Evolutionary conservation across 306 rosid species (phyloP).

Genomic region (Crataegus laevigata): DNA sequence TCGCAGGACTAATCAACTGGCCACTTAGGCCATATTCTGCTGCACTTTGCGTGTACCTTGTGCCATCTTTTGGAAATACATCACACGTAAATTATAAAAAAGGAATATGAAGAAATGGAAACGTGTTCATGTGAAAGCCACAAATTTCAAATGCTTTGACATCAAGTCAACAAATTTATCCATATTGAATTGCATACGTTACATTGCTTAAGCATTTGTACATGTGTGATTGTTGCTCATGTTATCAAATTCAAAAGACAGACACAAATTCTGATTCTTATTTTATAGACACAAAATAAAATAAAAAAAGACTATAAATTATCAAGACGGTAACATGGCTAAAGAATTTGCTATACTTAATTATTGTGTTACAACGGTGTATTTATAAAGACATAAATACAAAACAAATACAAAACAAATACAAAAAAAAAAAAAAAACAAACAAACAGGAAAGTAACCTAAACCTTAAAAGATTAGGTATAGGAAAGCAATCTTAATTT

Average conservation of each 20-base stretch:
- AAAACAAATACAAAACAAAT: no score
- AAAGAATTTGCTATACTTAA: not conserved
- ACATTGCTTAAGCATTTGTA: not conserved
- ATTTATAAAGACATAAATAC: no score
- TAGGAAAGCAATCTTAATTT: not conserved
- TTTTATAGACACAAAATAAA: not conserved
- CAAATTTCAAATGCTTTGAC: not conserved
- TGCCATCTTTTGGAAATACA: conserved; percentile 9
- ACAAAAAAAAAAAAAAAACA: no score
- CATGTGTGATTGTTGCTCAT: not conserved
- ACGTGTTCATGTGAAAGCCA: not conserved
- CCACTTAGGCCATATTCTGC: conserved; percentile 4
- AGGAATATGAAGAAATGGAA: not conserved
- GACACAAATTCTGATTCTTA: no score
- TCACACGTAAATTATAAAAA: not conserved
- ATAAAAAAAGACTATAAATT: not conserved
- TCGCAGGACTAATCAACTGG: not conserved
- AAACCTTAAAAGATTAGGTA: not conserved
- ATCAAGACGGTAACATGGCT: not conserved
- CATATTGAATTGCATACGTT: not conserved
- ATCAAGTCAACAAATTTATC: not conserved
- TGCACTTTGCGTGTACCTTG: conserved; percentile 23
- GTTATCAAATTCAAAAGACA: not conserved
- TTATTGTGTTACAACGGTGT: not conserved
- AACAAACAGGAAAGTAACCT: not conserved